phyloP scores from a whole-genome alignment of 2,329 filamentous ascomycete species.

The Stenocarpella maydis region DNA sequence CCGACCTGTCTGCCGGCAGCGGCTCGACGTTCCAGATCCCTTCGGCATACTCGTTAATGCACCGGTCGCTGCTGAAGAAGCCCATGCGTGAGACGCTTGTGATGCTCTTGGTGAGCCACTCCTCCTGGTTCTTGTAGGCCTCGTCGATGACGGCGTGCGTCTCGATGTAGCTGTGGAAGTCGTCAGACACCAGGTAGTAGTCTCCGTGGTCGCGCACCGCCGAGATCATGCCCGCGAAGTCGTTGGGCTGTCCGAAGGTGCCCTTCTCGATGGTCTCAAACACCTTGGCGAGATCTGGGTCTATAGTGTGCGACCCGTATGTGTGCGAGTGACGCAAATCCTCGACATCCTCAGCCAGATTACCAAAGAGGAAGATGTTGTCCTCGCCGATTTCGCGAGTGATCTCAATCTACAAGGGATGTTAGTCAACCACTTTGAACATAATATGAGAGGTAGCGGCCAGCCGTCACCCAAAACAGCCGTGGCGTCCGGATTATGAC shows the following conservation, averaged over 20 bases:
- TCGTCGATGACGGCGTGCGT: constrained; percentile 92
- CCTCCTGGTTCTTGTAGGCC: constrained; percentile 89
- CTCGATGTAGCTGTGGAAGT: constrained; percentile 94
- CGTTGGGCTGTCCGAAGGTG: constrained; percentile 79
- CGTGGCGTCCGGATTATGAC: constrained; percentile 43
- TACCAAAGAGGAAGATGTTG: constrained; percentile 99
- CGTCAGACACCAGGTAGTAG: constrained; percentile 97
- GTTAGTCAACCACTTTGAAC: constrained; percentile 34
- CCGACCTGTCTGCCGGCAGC: constrained; percentile 55
- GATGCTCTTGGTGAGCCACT: constrained; percentile 92
- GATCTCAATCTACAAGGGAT: constrained; percentile 79
- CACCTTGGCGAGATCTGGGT: constrained; percentile 79
- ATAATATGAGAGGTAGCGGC: not conserved
- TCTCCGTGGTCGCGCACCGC: constrained; percentile 93
- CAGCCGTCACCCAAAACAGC: not conserved
- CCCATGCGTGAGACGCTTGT: constrained; percentile 91
- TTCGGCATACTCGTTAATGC: constrained; percentile 97
- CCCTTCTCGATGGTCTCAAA: constrained; percentile 83
- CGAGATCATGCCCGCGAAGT: constrained; percentile 84
- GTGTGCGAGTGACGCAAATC: constrained; percentile 91
- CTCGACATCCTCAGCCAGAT: constrained; percentile 94
- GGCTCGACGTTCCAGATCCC: constrained; percentile 95
- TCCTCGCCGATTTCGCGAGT: constrained; percentile 95
- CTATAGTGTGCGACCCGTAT: constrained; percentile 81
- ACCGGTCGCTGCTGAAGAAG: constrained; percentile 94